phyloP scores from a whole-genome alignment of 2,329 filamentous ascomycete species.

The Pyricularia pennisetigena region DNA sequence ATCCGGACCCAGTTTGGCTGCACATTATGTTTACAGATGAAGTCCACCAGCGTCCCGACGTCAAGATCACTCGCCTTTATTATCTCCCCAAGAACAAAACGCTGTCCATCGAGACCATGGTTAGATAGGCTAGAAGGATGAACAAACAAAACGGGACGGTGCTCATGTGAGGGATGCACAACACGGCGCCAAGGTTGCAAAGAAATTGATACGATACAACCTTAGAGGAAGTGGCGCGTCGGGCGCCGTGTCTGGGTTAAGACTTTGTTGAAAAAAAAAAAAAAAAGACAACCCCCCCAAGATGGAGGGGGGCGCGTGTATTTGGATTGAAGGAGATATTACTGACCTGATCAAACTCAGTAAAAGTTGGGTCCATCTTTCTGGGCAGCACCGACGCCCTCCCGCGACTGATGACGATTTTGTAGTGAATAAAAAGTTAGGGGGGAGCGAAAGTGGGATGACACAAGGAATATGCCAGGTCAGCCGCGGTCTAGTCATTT shows the following conservation, averaged over 20 bases:
- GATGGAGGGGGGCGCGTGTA: neutral
- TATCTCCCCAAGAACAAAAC: conserved; percentile 45
- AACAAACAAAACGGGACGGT: neutral
- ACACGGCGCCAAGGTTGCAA: neutral
- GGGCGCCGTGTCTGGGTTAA: neutral
- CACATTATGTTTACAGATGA: conserved; percentile 27
- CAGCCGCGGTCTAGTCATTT: conserved; percentile 22
- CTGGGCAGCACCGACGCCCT: conserved; percentile 8
- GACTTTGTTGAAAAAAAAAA: conserved; percentile 8
- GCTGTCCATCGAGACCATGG: conserved; percentile 23
- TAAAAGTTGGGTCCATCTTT: conserved; percentile 36
- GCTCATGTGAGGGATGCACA: neutral
- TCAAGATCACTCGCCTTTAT: conserved; percentile 45
- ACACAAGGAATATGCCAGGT: conserved; percentile 17
- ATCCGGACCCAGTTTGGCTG: conserved; percentile 23
- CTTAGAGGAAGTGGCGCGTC: neutral
- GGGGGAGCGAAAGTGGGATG: conserved; percentile 13
- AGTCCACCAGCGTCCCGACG: conserved; percentile 31
- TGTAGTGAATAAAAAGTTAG: conserved; percentile 11
- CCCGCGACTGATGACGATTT: neutral
- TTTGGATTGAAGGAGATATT: conserved; percentile 2
- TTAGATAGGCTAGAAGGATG: neutral
- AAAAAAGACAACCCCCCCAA: too few relatives aligned
- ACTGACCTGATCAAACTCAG: conserved; percentile 41
- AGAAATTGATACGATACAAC: neutral